Conservation (phyloP, 2,329 filamentous ascomycete species). For the Penicillium rolfsii region DNA sequence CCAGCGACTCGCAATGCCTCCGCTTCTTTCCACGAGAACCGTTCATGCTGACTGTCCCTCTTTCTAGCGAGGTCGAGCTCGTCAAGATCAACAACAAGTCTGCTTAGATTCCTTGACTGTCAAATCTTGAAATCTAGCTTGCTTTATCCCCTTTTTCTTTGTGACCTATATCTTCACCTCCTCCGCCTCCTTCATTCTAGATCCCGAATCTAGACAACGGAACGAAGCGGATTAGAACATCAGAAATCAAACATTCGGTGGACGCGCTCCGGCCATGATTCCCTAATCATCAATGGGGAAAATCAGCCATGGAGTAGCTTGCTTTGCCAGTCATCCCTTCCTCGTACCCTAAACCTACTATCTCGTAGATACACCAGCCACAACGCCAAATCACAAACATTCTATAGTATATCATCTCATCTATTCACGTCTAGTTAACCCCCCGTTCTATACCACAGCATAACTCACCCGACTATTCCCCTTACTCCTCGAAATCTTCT, state of each 20-base stretch:
- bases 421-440: not conserved
- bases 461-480: slow-evolving; percentile 63
- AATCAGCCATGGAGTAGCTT: not conserved
- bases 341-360: not conserved
- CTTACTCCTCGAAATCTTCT: slow-evolving; percentile 68
- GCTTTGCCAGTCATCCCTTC: slow-evolving; percentile 1
- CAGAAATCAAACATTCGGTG: slow-evolving; percentile 6
- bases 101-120: slow-evolving; percentile 31
- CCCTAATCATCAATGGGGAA: not conserved
- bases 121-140: not conserved
- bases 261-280: not conserved
- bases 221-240: slow-evolving; percentile 8
- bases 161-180: too few species aligned
- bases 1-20: too few species aligned
- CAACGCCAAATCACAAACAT: not conserved
- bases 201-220: not conserved
- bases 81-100: slow-evolving; percentile 62
- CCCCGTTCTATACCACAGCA: slow-evolving; percentile 26
- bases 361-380: not conserved
- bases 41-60: slow-evolving; percentile 15
- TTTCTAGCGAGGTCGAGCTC: slow-evolving; percentile 68
- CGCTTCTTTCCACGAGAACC: not conserved
- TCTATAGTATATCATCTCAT: not conserved
- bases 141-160: not conserved
- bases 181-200: not conserved